phyloP scores from a whole-genome alignment of 164 flowering plant genomes.

The Platanus orientalis region DNA sequence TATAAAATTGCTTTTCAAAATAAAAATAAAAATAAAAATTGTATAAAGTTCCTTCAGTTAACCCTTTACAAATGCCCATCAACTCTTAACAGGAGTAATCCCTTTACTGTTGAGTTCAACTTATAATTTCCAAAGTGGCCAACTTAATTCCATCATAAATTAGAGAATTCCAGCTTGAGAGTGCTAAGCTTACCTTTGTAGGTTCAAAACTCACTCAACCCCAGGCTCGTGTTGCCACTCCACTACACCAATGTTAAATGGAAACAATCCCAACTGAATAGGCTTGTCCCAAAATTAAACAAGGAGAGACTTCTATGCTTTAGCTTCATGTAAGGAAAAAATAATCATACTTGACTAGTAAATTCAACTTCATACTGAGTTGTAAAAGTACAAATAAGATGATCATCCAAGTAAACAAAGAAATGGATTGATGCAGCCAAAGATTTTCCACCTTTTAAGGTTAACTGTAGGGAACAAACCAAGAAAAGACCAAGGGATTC shows the following conservation, averaged over 20 bases:
- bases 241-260: constrained; percentile 58
- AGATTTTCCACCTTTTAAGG: too few species aligned
- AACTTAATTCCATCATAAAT: too few species aligned
- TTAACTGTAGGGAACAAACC: too few species aligned
- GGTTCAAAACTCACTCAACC: constrained; percentile 70
- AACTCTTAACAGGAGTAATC: neutral
- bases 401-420: neutral
- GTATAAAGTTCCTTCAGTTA: neutral
- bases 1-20: too few species aligned
- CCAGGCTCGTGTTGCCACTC: constrained; percentile 81
- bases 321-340: neutral
- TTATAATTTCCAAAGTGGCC: too few species aligned
- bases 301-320: neutral
- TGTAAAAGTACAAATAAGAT: neutral
- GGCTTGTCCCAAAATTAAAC: constrained; percentile 38
- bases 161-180: too few species aligned
- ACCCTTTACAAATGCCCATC: too few species aligned
- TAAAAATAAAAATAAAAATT: too few species aligned
- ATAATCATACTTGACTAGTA: neutral
- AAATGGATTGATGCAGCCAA: too few species aligned
- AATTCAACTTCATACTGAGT: neutral
- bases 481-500: too few species aligned
- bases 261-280: constrained; percentile 70
- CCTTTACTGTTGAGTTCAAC: too few species aligned
- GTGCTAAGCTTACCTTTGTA: constrained; percentile 36